Evolutionary conservation across 176 grass and related monocot species (phyloP), one percentile per base, ranked within the genome.

Genomic region (Triticum urartu): DNA sequence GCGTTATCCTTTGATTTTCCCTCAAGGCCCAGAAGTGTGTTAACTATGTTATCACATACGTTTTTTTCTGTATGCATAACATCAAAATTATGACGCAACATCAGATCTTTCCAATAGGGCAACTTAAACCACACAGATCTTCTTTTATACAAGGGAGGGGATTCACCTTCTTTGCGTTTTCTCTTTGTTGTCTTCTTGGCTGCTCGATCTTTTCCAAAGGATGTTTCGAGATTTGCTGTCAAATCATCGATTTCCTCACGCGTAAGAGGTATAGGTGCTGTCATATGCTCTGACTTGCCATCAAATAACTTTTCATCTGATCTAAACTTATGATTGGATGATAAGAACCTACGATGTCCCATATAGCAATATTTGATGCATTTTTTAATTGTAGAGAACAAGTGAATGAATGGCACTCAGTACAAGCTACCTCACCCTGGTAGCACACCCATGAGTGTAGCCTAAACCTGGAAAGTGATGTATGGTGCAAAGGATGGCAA

Each of bases 251-350:
- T 74, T 48, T 74, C 39, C 21, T 74, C 24, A 26, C 22, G 12
- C 15, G n/a, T 74, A 47, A 74, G 71, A 0, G 40, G 1, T 74
- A 3, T 48, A 15, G 22, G 71, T 25, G 72, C 1, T 48, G 72
- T 4, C 72, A 43, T 50, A 75, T 5, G n/a, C 11, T 50, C 43
- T 9, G 9, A 28, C 7, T 12, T 28, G 26, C 72, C 72, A 47
- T 83, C 81, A 83, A 83, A 83, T 83, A n/a, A 60, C 24, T 83
- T 24, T 59, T n/a, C 30, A 72, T 59, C 14, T 59, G 5, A 72
- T 14, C 67, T 18, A 83, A 72, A 72, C 15, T 3, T 40, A 8
- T 83, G 81, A 0, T 72, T 1, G 4, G 67, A 54, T 74, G 59
- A 15, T 74, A 83, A 74, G 35, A 72, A 73, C 26, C 67, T 72